A percentile compares a stretch with the other conserved stretches of the same genome.
Conservation (phyloP, 768 basidiomycete species). For the Candolleomyces eurysporus region DNA sequence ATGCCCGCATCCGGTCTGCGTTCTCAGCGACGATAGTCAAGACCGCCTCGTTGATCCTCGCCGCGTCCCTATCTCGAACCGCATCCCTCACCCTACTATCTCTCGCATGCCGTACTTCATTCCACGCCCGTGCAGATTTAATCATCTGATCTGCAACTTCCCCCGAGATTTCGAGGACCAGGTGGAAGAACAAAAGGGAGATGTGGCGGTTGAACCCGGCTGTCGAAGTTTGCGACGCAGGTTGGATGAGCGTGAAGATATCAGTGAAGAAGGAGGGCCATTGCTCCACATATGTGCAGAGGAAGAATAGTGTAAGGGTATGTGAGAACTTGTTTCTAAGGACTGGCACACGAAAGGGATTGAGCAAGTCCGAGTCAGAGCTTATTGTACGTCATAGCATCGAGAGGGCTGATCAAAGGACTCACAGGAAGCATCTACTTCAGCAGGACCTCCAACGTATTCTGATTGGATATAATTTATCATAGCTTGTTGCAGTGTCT, state of each 20-base stretch:
- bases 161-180: conserved; percentile 91
- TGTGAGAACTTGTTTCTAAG: conserved; percentile 95
- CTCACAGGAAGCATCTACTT: conserved; percentile 80
- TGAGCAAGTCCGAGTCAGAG: too few species aligned
- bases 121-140: conserved; percentile 80
- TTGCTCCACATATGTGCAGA: conserved; percentile 81
- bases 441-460: conserved; percentile 83
- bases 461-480: conserved; percentile 84
- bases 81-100: conserved; percentile 87
- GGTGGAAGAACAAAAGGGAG: conserved; percentile 85
- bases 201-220: conserved; percentile 79
- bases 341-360: conserved; percentile 43
- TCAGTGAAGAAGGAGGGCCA: conserved; percentile 86
- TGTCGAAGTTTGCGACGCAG: conserved; percentile 52
- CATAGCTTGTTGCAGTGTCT: conserved; percentile 71
- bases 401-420: conserved; percentile 14
- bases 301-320: conserved; percentile 84
- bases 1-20: conserved; percentile 51
- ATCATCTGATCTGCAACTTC: conserved; percentile 97
- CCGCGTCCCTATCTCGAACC: conserved; percentile 87
- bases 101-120: conserved; percentile 66
- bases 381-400: neutral
- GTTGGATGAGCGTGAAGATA: conserved; percentile 70
- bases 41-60: conserved; percentile 81
- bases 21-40: conserved; percentile 78